These are phyloP conservation scores for Alternaria viburni DNA, from an alignment of 2,329 filamentous ascomycete genomes.

Conservation along the genomic window DNA sequence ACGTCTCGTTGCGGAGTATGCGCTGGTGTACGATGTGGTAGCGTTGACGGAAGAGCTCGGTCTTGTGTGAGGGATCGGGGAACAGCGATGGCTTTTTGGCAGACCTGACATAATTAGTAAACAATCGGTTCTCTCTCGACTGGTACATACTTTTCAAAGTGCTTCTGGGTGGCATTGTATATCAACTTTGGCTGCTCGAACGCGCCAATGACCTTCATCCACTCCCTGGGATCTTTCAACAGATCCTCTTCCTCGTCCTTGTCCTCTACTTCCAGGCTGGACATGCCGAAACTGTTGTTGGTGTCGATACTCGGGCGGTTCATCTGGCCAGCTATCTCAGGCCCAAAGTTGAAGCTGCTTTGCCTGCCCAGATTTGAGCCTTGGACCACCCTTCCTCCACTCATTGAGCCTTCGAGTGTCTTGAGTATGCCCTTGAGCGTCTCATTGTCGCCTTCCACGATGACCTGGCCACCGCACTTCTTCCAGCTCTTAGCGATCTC, in stretches of 20 bases:
- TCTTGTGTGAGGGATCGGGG: slow-evolving; percentile 81
- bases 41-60: slow-evolving; percentile 82
- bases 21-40: slow-evolving; percentile 94
- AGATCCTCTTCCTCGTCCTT: slow-evolving; percentile 65
- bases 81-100: slow-evolving; percentile 57
- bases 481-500: slow-evolving; percentile 94
- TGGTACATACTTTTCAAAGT: slow-evolving; percentile 75
- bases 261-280: slow-evolving; percentile 58
- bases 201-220: slow-evolving; percentile 82
- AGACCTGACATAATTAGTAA: slow-evolving; percentile 40
- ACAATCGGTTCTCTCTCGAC: fast-evolving
- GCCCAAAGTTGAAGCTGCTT: slow-evolving; percentile 68
- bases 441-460: slow-evolving; percentile 80
- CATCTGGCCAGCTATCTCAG: slow-evolving; percentile 32
- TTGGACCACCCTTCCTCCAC: slow-evolving; percentile 73
- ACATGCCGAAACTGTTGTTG: slow-evolving; percentile 68
- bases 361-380: slow-evolving; percentile 65
- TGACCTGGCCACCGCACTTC: slow-evolving; percentile 83
- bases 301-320: slow-evolving; percentile 58
- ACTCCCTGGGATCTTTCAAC: slow-evolving; percentile 74
- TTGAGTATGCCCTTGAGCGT: slow-evolving; percentile 81
- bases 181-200: slow-evolving; percentile 82
- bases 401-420: slow-evolving; percentile 85
- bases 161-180: slow-evolving; percentile 82
- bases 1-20: slow-evolving; percentile 88